A percentile compares a stretch with the other conserved stretches of the same genome.
These are phyloP conservation scores for Clonostachys solani DNA, from an alignment of 2,329 filamentous ascomycete species.

Conservation along the genomic window DNA sequence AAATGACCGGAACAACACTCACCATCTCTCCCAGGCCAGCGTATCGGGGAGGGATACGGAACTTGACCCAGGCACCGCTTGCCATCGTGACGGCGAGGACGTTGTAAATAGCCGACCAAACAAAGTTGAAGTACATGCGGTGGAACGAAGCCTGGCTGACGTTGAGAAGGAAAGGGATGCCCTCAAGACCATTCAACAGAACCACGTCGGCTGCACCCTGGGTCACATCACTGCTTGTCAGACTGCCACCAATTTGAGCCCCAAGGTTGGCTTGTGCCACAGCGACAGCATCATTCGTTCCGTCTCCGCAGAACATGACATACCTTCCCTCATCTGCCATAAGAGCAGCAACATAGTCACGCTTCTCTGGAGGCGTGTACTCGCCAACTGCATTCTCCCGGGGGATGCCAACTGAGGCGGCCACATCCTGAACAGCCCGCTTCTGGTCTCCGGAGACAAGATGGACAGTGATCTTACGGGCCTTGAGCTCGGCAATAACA, in stretches of 20 bases:
- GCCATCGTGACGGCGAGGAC: slow-evolving; percentile 56
- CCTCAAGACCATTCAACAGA: slow-evolving; percentile 45
- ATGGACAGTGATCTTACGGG: slow-evolving; percentile 42
- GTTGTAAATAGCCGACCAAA: slow-evolving; percentile 60
- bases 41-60: slow-evolving; percentile 41
- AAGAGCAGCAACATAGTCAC: slow-evolving; percentile 40
- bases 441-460: slow-evolving; percentile 54
- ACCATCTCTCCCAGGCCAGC: slow-evolving; percentile 62
- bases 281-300: slow-evolving; percentile 60
- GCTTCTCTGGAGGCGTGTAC: slow-evolving; percentile 49
- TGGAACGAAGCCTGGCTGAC: slow-evolving; percentile 26
- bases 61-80: slow-evolving; percentile 49
- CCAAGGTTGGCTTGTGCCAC: slow-evolving; percentile 56
- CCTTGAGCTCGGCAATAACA: slow-evolving; percentile 38
- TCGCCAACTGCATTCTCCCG: slow-evolving; percentile 31
- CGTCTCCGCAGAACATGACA: slow-evolving; percentile 58
- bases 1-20: slow-evolving; percentile 58
- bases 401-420: slow-evolving; percentile 30
- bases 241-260: slow-evolving; percentile 46
- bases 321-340: slow-evolving; percentile 14
- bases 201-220: slow-evolving; percentile 52
- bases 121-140: slow-evolving; percentile 56
- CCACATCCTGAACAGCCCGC: slow-evolving; percentile 38
- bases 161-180: slow-evolving; percentile 46
- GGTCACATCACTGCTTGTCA: slow-evolving; percentile 46